These are phyloP conservation scores for Pythium volutum DNA, from an alignment of 352 stramenopile genomes.

Conservation along the genomic window DNA sequence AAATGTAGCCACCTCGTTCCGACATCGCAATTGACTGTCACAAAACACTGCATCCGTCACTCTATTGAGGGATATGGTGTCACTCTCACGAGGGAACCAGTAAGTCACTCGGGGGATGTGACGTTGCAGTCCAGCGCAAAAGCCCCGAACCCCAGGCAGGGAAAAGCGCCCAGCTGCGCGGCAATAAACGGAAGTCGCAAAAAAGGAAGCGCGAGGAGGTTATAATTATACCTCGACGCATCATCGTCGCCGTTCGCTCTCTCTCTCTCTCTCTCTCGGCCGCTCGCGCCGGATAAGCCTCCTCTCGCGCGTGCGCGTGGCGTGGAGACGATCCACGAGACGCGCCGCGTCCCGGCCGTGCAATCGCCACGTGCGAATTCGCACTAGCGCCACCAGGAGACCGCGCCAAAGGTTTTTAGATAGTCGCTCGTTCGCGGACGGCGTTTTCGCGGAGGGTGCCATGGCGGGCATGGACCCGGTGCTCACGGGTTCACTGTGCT, in stretches of 20 bases:
- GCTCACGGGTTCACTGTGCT: slow-evolving; percentile 84
- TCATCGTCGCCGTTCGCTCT: not conserved
- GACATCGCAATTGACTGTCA: not conserved
- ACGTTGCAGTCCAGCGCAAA: not conserved
- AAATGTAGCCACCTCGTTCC: slow-evolving; percentile 10
- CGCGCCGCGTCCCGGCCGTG: not conserved
- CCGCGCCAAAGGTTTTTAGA: not conserved
- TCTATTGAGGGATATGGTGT: not conserved
- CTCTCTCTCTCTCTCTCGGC: not conserved
- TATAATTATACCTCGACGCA: slow-evolving; percentile 8
- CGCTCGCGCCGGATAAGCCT: not conserved
- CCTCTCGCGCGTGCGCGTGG: not conserved
- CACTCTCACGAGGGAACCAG: not conserved
- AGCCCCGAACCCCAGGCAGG: slow-evolving; percentile 13
- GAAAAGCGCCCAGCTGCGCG: not conserved
- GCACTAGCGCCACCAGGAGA: not conserved
- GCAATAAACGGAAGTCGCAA: not conserved
- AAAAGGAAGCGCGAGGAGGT: not conserved
- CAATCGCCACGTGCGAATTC: not conserved
- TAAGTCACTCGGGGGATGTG: not conserved
- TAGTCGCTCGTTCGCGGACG: not conserved
- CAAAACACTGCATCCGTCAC: not conserved
- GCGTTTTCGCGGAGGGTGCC: not conserved
- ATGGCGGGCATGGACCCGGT: slow-evolving; percentile 71
- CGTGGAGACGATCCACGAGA: not conserved